These are phyloP conservation scores for Candida tallmaniae DNA, from an alignment of 805 yeast species.

Conservation along the genomic window DNA sequence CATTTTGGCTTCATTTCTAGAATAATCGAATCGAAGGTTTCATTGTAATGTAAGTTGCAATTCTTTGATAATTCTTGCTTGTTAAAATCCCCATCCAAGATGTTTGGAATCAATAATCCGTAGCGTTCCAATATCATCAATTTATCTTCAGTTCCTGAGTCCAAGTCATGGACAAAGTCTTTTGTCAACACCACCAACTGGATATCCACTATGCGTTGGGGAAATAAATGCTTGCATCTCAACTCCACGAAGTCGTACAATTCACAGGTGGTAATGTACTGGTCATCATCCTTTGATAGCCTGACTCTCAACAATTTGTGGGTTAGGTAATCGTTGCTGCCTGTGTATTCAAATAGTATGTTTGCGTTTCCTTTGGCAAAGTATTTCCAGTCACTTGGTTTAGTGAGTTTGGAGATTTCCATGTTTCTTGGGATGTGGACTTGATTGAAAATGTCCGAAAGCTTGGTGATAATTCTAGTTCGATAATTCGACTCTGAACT, in stretches of 20 bases:
- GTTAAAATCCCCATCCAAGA: conserved; percentile 28
- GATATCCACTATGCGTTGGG: conserved; percentile 26
- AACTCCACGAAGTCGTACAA: conserved; percentile 37
- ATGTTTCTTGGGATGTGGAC: conserved; percentile 15
- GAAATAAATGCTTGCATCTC: conserved; percentile 27
- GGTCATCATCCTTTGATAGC: conserved; percentile 28
- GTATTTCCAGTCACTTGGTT: conserved; percentile 40
- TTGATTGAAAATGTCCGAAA: too few species aligned
- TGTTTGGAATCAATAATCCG: conserved; percentile 42
- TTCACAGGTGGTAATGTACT: conserved; percentile 36
- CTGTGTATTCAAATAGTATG: conserved; percentile 39
- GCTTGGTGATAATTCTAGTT: too few species aligned
- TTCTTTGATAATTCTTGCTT: conserved; percentile 29
- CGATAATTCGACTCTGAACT: too few species aligned
- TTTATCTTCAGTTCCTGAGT: conserved; percentile 18
- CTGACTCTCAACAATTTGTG: conserved; percentile 38
- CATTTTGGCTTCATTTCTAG: conserved; percentile 62
- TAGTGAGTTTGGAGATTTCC: conserved; percentile 33
- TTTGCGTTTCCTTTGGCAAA: conserved; percentile 49
- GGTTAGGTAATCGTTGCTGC: conserved; percentile 25
- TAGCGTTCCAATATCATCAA: conserved; percentile 36
- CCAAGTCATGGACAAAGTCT: conserved; percentile 26
- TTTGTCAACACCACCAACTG: conserved; percentile 27
- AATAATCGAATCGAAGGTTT: conserved; percentile 17
- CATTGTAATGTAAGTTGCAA: conserved; percentile 24